These are phyloP conservation scores for Phyllostachys edulis DNA, from an alignment of 176 grass and related monocot species.

Conservation along the genomic window DNA sequence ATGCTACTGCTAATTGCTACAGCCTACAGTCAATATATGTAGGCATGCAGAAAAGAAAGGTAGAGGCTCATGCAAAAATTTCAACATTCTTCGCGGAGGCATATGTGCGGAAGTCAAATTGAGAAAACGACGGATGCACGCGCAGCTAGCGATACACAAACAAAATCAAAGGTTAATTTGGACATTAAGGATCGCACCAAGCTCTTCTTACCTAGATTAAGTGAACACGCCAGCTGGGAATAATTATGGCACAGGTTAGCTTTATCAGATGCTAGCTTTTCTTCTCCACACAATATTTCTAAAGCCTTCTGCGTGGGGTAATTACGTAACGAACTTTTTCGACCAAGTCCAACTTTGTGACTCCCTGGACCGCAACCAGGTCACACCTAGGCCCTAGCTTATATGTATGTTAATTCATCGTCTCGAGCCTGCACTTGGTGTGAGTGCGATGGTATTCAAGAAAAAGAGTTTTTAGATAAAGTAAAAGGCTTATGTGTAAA, in stretches of 20 bases:
- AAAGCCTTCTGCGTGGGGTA: conserved; percentile 18
- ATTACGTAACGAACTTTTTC: background rate
- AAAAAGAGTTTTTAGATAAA: background rate
- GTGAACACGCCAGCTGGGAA: conserved; percentile 18
- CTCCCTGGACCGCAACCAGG: conserved; percentile 31
- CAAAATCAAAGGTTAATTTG: conserved; percentile 15
- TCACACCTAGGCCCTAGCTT: conserved; percentile 17
- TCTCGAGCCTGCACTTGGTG: conserved; percentile 32
- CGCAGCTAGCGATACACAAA: background rate
- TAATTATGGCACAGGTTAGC: conserved; percentile 32
- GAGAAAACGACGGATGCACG: conserved; percentile 47
- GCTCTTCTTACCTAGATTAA: background rate
- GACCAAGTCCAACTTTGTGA: conserved; percentile 54
- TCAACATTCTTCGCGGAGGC: conserved; percentile 42
- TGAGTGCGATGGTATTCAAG: conserved; percentile 31
- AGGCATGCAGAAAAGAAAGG: too few species aligned
- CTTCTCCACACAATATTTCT: conserved; percentile 35
- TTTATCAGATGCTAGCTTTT: conserved; percentile 45
- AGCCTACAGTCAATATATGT: too few species aligned
- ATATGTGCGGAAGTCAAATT: conserved; percentile 22
- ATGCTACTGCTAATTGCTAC: background rate
- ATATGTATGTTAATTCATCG: background rate
- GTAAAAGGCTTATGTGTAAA: background rate
- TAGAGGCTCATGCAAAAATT: background rate
- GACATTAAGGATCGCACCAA: conserved; percentile 28